phyloP scores from a whole-genome alignment of 768 basidiomycete species.

The Holtermannia corniformis region DNA sequence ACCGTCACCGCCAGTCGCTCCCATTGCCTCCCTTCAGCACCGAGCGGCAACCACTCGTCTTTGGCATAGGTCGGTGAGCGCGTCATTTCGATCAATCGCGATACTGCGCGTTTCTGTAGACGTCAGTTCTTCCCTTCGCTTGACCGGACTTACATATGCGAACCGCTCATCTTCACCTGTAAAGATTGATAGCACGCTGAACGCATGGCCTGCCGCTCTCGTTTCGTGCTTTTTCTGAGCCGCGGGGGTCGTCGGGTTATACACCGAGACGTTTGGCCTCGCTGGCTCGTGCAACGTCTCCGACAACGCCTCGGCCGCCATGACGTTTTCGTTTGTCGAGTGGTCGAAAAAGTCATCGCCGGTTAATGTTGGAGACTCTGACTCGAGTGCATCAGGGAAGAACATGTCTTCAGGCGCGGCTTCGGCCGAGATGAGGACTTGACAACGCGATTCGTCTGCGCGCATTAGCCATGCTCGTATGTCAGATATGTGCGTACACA shows the following conservation, averaged over 20 bases:
- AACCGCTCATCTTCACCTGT: constrained; percentile 54
- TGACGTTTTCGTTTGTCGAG: constrained; percentile 29
- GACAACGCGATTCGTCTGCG: constrained; percentile 37
- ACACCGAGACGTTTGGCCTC: constrained; percentile 52
- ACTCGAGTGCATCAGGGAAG: constrained; percentile 49
- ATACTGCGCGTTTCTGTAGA: constrained; percentile 50
- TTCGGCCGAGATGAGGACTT: constrained; percentile 28
- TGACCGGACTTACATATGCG: constrained; percentile 45
- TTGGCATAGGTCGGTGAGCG: constrained; percentile 26
- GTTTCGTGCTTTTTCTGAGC: constrained; percentile 16
- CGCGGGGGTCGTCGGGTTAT: constrained; percentile 40
- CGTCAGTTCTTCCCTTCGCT: background rate
- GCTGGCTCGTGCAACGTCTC: constrained; percentile 47
- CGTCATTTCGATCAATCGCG: constrained; percentile 54
- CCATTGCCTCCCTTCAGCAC: constrained; percentile 23
- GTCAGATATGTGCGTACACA: constrained; percentile 45
- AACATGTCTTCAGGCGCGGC: constrained; percentile 46
- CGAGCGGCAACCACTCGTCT: constrained; percentile 37
- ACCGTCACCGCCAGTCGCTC: constrained; percentile 19
- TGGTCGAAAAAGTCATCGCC: constrained; percentile 29
- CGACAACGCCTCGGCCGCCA: constrained; percentile 48
- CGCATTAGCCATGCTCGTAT: background rate
- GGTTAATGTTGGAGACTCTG: background rate
- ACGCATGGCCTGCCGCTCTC: constrained; percentile 28
- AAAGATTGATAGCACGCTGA: constrained; percentile 52